Conservation (phyloP, 2,329 filamentous ascomycete species). For the Ophiostoma sp. region DNA sequence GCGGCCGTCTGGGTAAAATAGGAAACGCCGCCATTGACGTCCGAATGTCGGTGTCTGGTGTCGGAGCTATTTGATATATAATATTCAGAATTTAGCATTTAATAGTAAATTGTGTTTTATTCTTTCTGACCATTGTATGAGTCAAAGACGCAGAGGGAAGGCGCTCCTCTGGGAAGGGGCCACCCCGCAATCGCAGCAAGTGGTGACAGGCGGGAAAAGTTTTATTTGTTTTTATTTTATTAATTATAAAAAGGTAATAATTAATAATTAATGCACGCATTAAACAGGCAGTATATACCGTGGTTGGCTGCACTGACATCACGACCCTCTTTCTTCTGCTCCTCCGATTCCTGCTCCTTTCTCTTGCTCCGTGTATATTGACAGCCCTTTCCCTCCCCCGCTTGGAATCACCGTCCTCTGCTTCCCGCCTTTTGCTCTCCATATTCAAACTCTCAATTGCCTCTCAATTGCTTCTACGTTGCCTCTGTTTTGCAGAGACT, state of each 20-base stretch:
- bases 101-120: not conserved
- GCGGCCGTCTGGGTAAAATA: not conserved
- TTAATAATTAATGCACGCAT: not conserved
- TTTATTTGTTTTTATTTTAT: constrained; percentile 7
- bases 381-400: not conserved
- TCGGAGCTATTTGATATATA: not conserved
- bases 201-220: not conserved
- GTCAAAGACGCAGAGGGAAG: not conserved
- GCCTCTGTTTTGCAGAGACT: not conserved
- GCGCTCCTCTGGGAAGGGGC: not conserved
- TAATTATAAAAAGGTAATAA: not conserved
- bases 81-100: not conserved
- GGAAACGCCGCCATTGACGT: constrained; percentile 8
- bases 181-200: constrained; percentile 9
- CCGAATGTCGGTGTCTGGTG: not conserved
- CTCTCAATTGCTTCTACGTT: not conserved
- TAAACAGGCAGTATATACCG: not conserved
- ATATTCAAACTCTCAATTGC: not conserved
- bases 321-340: constrained; percentile 6
- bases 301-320: constrained; percentile 1
- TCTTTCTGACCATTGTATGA: not conserved
- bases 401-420: not conserved
- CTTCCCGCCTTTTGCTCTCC: not conserved
- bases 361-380: constrained; percentile 8
- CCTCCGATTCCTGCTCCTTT: not conserved